phyloP scores from a whole-genome alignment of 805 yeast genomes.

The Candida alai region DNA sequence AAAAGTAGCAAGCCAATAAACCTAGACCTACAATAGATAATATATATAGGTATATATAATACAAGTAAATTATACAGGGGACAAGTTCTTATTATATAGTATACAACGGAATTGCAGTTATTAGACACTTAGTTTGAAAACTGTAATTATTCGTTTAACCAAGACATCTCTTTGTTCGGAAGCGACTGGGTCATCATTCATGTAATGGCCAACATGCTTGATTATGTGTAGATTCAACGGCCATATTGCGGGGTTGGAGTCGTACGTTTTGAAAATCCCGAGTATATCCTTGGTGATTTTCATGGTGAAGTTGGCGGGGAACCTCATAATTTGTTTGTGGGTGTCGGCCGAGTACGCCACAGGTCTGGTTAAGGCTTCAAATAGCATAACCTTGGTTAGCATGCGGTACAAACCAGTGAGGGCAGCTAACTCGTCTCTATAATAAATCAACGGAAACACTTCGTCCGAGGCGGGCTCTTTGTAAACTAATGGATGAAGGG shows the following conservation, averaged over 20 bases:
- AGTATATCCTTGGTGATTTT: slow-evolving; percentile 31
- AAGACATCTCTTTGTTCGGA: slow-evolving; percentile 17
- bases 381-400: slow-evolving; percentile 26
- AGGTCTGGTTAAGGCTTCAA: slow-evolving; percentile 25
- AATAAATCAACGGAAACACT: slow-evolving; percentile 31
- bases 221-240: slow-evolving; percentile 32
- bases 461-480: slow-evolving; percentile 13
- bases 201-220: slow-evolving; percentile 22
- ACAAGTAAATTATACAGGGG: too few relatives aligned
- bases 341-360: too few relatives aligned
- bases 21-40: too few relatives aligned
- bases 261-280: slow-evolving; percentile 38
- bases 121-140: slow-evolving; percentile 4
- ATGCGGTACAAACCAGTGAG: slow-evolving; percentile 26
- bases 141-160: slow-evolving; percentile 14
- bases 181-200: slow-evolving; percentile 20
- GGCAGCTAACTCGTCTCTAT: slow-evolving; percentile 34
- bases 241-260: slow-evolving; percentile 30
- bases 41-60: too few relatives aligned
- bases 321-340: slow-evolving; percentile 14
- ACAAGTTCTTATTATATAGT: neutral
- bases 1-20: too few relatives aligned
- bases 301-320: slow-evolving; percentile 22
- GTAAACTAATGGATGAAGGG: slow-evolving; percentile 30
- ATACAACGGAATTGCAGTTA: neutral